Percentiles rank a stretch among this genome's conserved stretches.
phyloP scores from a whole-genome alignment of 2,329 filamentous ascomycete genomes.

The Aspergillus sp. region DNA sequence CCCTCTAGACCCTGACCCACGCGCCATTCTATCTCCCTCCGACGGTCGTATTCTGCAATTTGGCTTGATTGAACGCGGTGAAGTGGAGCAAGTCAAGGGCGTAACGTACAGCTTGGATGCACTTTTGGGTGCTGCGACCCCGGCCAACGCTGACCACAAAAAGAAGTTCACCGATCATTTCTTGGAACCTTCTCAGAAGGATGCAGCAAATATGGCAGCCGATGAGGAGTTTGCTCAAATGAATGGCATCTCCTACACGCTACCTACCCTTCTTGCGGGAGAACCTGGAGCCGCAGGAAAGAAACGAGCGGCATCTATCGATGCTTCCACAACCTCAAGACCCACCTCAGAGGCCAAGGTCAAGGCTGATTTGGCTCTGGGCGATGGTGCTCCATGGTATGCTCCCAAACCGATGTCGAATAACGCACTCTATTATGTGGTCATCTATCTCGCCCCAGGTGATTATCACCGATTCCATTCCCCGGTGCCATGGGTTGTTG shows the following conservation, averaged over 20 bases:
- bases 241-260: slow-evolving; percentile 92
- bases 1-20: slow-evolving; percentile 74
- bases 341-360: slow-evolving; percentile 77
- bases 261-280: slow-evolving; percentile 82
- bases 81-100: slow-evolving; percentile 97
- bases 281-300: slow-evolving; percentile 35
- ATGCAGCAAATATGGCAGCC: slow-evolving; percentile 63
- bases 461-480: slow-evolving; percentile 99
- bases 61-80: slow-evolving; percentile 83
- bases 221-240: slow-evolving; percentile 91
- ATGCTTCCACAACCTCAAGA: slow-evolving; percentile 67
- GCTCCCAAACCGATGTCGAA: slow-evolving; percentile 58
- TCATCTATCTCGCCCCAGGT: slow-evolving; percentile 92
- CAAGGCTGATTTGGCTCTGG: slow-evolving; percentile 72
- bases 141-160: slow-evolving; percentile 32
- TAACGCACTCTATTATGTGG: slow-evolving; percentile 79
- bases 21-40: slow-evolving; percentile 78
- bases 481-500: slow-evolving; percentile 90
- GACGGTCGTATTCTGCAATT: slow-evolving; percentile 91
- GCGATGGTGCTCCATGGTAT: slow-evolving; percentile 63
- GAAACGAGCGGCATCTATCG: slow-evolving; percentile 53
- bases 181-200: slow-evolving; percentile 31
- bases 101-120: slow-evolving; percentile 97
- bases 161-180: slow-evolving; percentile 30
- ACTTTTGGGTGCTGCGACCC: slow-evolving; percentile 65